phyloP scores from a whole-genome alignment of 257 asterid genomes.

The Solanum dulcamara region DNA sequence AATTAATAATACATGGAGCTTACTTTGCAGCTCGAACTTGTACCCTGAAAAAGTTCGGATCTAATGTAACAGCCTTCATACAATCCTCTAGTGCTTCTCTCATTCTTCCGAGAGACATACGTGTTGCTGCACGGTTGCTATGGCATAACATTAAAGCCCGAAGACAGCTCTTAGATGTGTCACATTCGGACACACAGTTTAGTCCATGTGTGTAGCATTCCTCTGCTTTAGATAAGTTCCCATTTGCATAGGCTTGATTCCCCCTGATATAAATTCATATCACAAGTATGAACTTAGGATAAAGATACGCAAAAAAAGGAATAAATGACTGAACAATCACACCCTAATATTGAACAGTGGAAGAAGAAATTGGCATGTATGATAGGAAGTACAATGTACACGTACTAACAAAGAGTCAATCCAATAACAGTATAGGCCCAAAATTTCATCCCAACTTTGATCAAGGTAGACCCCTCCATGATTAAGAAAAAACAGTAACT shows the following conservation, averaged over 20 bases:
- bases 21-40: conserved; percentile 97
- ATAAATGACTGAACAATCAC: neutral
- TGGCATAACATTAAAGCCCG: conserved; percentile 82
- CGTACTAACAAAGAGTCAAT: neutral
- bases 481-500: neutral
- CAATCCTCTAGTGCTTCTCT: conserved; percentile 93
- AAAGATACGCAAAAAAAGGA: neutral
- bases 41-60: conserved; percentile 72
- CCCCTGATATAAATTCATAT: conserved; percentile 54
- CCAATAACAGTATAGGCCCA: neutral
- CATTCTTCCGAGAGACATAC: conserved; percentile 82
- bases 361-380: neutral
- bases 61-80: conserved; percentile 59
- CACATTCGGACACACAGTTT: conserved; percentile 51
- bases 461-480: neutral
- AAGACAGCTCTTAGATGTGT: conserved; percentile 61
- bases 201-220: conserved; percentile 77
- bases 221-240: conserved; percentile 78
- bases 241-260: conserved; percentile 88
- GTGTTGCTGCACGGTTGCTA: conserved; percentile 97
- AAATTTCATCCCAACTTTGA: neutral
- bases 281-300: conserved; percentile 12
- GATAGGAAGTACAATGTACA: neutral
- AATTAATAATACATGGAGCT: conserved; percentile 4
- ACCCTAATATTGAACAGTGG: neutral